These are phyloP conservation scores for Pichia californica DNA, from an alignment of 805 yeast genomes.

Conservation along the genomic window DNA sequence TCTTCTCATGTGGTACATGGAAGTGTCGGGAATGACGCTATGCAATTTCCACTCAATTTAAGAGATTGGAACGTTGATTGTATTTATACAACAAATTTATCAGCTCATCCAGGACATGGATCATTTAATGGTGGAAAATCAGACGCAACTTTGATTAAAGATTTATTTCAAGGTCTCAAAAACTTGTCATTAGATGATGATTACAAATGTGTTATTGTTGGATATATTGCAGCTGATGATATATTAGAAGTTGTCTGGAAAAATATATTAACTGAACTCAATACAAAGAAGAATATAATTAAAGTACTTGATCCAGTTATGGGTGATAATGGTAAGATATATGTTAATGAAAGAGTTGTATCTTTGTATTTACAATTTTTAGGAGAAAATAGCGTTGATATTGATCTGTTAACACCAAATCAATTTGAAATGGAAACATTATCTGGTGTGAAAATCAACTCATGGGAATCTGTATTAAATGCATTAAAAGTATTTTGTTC, in stretches of 20 bases:
- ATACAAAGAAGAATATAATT: constrained; percentile 14
- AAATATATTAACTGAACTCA: constrained; percentile 22
- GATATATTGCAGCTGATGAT: constrained; percentile 65
- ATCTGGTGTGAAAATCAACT: constrained; percentile 38
- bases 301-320: constrained; percentile 87
- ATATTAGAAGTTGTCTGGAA: constrained; percentile 42
- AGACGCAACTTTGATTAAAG: constrained; percentile 38
- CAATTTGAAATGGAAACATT: constrained; percentile 67
- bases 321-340: constrained; percentile 83
- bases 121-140: constrained; percentile 52
- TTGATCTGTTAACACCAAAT: constrained; percentile 60
- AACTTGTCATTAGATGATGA: constrained; percentile 33
- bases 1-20: constrained; percentile 96
- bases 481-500: constrained; percentile 39
- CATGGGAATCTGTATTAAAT: constrained; percentile 30
- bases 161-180: constrained; percentile 50
- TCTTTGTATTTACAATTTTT: constrained; percentile 47
- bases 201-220: constrained; percentile 69
- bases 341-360: constrained; percentile 56
- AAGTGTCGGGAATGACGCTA: constrained; percentile 88
- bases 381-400: constrained; percentile 24
- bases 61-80: constrained; percentile 92
- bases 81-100: constrained; percentile 79
- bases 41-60: constrained; percentile 81
- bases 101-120: constrained; percentile 91